phyloP scores from a whole-genome alignment of 2,329 filamentous ascomycete genomes.

The Trichoderma sp. region DNA sequence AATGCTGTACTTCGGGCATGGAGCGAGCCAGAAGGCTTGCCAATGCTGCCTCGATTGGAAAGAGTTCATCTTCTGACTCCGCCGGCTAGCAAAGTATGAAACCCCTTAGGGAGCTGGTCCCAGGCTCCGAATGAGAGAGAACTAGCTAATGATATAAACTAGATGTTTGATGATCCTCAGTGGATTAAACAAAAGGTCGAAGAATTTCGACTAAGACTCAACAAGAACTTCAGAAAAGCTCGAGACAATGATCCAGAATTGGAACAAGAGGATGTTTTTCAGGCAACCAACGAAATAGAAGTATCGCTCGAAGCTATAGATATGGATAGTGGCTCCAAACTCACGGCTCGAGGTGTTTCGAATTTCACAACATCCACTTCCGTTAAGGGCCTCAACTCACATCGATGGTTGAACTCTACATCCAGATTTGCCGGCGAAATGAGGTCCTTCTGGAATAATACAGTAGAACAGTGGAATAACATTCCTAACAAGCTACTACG shows the following conservation, averaged over 20 bases:
- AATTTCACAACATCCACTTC: neutral
- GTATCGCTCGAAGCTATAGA: no score
- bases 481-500: no score
- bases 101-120: neutral
- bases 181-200: no score
- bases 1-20: neutral
- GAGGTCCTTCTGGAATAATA: neutral
- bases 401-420: neutral
- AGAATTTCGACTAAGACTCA: no score
- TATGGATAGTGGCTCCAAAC: neutral
- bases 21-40: neutral
- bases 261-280: no score
- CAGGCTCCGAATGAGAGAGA: neutral
- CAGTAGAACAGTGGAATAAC: neutral
- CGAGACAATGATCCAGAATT: no score
- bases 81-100: neutral
- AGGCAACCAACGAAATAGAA: no score
- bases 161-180: no score
- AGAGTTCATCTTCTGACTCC: neutral
- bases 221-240: no score
- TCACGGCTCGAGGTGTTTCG: no score
- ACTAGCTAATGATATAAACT: no score
- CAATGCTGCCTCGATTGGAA: neutral
- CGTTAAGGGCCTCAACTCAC: no score
- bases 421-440: neutral